These are phyloP conservation scores for Chaetoceros muelleri DNA, from an alignment of 108 stramenopile genomes.

Conservation along the genomic window DNA sequence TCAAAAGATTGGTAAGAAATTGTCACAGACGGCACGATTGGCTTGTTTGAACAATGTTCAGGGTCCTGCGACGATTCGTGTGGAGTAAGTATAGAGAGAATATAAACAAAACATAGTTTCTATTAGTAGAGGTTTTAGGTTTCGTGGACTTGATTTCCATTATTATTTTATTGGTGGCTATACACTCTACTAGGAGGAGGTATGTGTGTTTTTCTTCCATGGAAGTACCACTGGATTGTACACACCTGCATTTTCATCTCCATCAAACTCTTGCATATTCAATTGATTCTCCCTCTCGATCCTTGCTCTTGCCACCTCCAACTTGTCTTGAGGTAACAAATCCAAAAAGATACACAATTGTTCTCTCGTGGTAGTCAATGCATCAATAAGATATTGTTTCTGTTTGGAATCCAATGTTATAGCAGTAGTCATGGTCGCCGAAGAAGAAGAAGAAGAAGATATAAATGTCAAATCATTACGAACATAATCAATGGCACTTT, in stretches of 20 bases:
- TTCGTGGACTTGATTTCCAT: no score
- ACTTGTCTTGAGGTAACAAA: slow-evolving; percentile 37
- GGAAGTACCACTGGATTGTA: slow-evolving; percentile 60
- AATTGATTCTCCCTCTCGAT: slow-evolving; percentile 54
- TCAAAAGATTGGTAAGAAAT: slow-evolving; percentile 40
- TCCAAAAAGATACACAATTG: slow-evolving; percentile 39
- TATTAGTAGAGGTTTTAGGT: no score
- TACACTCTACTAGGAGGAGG: no score
- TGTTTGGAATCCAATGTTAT: no score
- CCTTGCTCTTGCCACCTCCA: slow-evolving; percentile 37
- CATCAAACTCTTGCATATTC: slow-evolving; percentile 63
- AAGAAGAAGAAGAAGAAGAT: slow-evolving; percentile 3
- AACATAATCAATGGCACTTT: slow-evolving; percentile 63
- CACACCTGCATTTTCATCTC: slow-evolving; percentile 45
- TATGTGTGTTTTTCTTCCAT: no score
- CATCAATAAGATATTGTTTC: slow-evolving; percentile 26
- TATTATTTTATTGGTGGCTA: no score
- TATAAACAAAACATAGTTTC: no score
- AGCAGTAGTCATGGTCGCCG: slow-evolving; percentile 25
- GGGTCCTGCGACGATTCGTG: neutral
- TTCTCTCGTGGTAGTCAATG: slow-evolving; percentile 34
- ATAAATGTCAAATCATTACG: slow-evolving; percentile 10
- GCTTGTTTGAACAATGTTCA: slow-evolving; percentile 73
- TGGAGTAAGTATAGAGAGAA: neutral
- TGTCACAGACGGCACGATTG: slow-evolving; percentile 32